A percentile compares a stretch with the other conserved stretches of the same genome.
These are phyloP conservation scores for Annulohypoxylon maeteangense DNA, from an alignment of 495 filamentous ascomycete genomes.

Conservation along the genomic window DNA sequence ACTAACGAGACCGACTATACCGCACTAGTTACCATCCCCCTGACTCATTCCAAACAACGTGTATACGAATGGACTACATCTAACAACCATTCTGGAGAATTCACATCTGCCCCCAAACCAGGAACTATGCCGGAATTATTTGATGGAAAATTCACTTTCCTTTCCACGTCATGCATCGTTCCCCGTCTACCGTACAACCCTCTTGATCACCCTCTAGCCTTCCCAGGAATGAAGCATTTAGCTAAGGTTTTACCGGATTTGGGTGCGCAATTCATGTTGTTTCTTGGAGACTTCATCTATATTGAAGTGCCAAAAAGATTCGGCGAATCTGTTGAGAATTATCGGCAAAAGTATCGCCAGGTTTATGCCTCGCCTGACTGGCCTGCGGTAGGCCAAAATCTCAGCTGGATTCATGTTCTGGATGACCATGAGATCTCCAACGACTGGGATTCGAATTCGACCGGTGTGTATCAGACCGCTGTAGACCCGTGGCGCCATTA, in stretches of 20 bases:
- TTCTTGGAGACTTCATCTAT: slow-evolving; percentile 99
- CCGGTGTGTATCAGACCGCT: slow-evolving; percentile 63
- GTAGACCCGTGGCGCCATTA: slow-evolving; percentile 90
- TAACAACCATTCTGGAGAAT: slow-evolving; percentile 80
- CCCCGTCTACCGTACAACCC: slow-evolving; percentile 88
- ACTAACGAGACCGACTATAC: slow-evolving; percentile 86
- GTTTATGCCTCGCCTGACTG: slow-evolving; percentile 94
- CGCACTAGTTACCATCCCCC: slow-evolving; percentile 67
- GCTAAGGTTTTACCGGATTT: slow-evolving; percentile 70
- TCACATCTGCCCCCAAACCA: slow-evolving; percentile 71
- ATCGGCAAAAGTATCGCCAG: slow-evolving; percentile 90
- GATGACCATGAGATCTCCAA: slow-evolving; percentile 96
- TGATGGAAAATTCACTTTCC: slow-evolving; percentile 78
- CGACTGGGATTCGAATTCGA: slow-evolving; percentile 45
- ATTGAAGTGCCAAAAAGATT: slow-evolving; percentile 87
- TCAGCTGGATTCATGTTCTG: slow-evolving; percentile 95
- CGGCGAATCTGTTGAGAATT: slow-evolving; percentile 75
- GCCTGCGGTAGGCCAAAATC: slow-evolving; percentile 70
- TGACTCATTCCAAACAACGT: slow-evolving; percentile 62
- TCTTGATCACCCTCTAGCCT: slow-evolving; percentile 79
- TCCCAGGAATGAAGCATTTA: slow-evolving; percentile 80
- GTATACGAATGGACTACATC: slow-evolving; percentile 84
- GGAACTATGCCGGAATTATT: slow-evolving; percentile 67
- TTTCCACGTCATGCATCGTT: slow-evolving; percentile 92
- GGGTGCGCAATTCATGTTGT: slow-evolving; percentile 89